Conservation (phyloP, 2,329 filamentous ascomycete genomes). For the Teratosphaeria nubilosa region DNA sequence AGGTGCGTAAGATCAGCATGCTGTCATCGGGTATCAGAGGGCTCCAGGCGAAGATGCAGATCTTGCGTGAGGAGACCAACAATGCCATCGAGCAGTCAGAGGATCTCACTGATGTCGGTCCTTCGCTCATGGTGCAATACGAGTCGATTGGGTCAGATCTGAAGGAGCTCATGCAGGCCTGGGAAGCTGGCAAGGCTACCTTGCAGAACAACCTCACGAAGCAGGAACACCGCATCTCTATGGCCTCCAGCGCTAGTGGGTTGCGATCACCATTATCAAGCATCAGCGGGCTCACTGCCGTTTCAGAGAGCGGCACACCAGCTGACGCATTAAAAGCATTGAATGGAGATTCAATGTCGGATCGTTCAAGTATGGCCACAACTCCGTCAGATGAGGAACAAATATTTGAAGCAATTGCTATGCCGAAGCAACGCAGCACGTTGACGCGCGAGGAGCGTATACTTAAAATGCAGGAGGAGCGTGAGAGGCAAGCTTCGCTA, state of each 20-base stretch:
- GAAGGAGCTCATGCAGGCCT: constrained; percentile 44
- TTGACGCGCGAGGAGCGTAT: constrained; percentile 82
- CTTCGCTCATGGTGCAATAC: constrained; percentile 76
- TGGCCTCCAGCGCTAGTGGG: constrained; percentile 36
- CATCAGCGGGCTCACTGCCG: constrained; percentile 53
- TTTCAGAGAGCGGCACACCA: constrained; percentile 46
- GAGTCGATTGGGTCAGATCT: constrained; percentile 88
- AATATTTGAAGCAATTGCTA: constrained; percentile 83
- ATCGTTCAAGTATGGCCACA: constrained; percentile 40
- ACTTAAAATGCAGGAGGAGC: constrained; percentile 76
- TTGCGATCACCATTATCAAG: constrained; percentile 41
- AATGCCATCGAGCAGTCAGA: constrained; percentile 62
- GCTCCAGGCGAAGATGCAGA: constrained; percentile 86
- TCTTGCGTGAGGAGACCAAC: constrained; percentile 83
- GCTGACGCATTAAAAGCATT: constrained; percentile 66
- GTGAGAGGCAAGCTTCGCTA: constrained; percentile 59
- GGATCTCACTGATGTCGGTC: constrained; percentile 53
- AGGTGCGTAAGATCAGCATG: constrained; percentile 78
- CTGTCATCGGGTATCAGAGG: constrained; percentile 84
- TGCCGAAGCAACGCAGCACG: constrained; percentile 56
- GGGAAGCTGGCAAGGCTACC: constrained; percentile 61
- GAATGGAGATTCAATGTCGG: constrained; percentile 53
- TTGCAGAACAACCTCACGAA: constrained; percentile 72
- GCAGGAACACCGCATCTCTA: constrained; percentile 54
- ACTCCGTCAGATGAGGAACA: constrained; percentile 47